Evolutionary conservation across 345 rosid genomes (phyloP), one percentile per base, ranked within the genome.

Genomic region (Rhizophora mangle): DNA sequence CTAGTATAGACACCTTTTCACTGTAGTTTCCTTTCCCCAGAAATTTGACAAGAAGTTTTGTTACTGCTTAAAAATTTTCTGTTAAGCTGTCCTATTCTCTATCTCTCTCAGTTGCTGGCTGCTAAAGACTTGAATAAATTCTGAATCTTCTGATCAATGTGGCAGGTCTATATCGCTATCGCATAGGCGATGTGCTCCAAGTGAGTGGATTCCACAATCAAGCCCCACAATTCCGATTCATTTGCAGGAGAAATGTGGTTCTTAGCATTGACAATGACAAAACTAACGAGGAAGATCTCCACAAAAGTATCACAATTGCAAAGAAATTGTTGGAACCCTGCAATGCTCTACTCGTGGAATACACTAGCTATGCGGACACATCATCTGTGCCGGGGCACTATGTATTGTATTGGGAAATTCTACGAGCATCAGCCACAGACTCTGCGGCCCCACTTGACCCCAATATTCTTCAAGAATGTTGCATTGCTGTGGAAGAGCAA

Each of bases 251-350:
- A 64, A 85, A 87, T 27, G 89, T 87, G 43, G 82, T 87, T 39
- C 81, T 87, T 19, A 85, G 92, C 83, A 82, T 87, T 9, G 92
- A 85, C 80, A 83, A 65, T 24, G 92, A 87, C 84, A 87, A 87
- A 75, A 87, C 92, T 15, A 85, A 83, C 54, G 92, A 87, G 67
- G 82, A 83, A 63, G 92, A 87, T 68, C 84, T 87, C 22, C 89
- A 85, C 82, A 82, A 79, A 63, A 81, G 89, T 82, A 60, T 85
- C 57, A 70, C 85, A 7, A 37, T 0, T 1, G 88, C 88, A 29
- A 87, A 84, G 67, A 85, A 79, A 46, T 71, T 83, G 54, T 69
- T 87, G 21, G 87, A 87, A 65, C 87, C 84, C 43, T 67, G 68
- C 78, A 66, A 68, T 55, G 81, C 84, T 36, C 55, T 85, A 62